Evolutionary conservation across 768 basidiomycete species (phyloP), one percentile per base, ranked within the genome.

Genomic region (Tricholoma saponaceum): DNA sequence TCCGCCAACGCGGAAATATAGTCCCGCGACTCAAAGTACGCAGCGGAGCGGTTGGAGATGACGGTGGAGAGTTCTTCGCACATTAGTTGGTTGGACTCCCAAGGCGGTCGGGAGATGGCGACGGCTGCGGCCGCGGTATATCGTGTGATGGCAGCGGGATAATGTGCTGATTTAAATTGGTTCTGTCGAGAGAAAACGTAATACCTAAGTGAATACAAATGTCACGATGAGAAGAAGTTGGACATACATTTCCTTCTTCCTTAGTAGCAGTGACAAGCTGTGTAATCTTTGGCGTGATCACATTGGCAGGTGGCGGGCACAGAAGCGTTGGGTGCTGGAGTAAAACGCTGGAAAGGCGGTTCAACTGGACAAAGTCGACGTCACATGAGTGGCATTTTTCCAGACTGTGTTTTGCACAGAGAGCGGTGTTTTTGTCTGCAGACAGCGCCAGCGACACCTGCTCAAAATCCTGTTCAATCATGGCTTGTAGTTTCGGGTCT

Each of bases 231-330:
- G 59, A 64, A 10, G 9, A 4, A 44, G 12, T 52, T 52, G 18
- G 54, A 78, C 92, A 67, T 67, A 93, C 93, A 70, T 99, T 99
- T 58, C 97, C 97, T 60, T 96, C 92, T 50, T 98, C 96, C 69
- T 98, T 98, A 4, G 88, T 86, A 49, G 79, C 76, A 13, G 83
- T 87, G 56, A 98, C 83, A 20, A 84, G 80, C 61, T 87, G 83
- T 0, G 89, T 82, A 18, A 96, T 74, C 60, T 90, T 88, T 65
- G 86, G 85, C 7, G 87, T 85, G 51, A 90, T 76, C 50, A 94
- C 79, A 60, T 85, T 87, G 26, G 85, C 82, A 4, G 94, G 93
- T 1, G 94, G 95, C 20, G 86, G 93, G 65, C 90, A 90, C 51
- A 84, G 80, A 16, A 91, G 74, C 60, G 79, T 82, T 26, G 89